A percentile compares a stretch with the other conserved stretches of the same genome.
These are phyloP conservation scores for Backusella morwellensis DNA, from an alignment of 192 early-diverging fungal genomes.

Conservation along the genomic window DNA sequence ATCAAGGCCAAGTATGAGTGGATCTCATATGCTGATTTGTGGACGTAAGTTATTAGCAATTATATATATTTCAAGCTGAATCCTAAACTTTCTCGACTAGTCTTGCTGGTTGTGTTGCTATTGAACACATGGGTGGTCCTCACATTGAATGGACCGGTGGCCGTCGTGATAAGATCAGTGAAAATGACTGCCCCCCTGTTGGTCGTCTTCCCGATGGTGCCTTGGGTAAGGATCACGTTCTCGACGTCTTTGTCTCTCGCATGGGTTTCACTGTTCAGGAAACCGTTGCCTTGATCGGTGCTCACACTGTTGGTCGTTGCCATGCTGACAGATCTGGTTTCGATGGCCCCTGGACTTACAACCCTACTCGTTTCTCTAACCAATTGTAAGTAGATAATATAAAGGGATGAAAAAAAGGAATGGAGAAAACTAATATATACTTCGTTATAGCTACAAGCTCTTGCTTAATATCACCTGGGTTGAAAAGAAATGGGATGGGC, in stretches of 20 bases:
- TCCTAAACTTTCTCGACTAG: constrained; percentile 1
- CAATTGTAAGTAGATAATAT: constrained; percentile 39
- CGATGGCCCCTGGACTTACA: constrained; percentile 51
- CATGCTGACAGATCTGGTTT: constrained; percentile 62
- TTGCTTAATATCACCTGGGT: constrained; percentile 32
- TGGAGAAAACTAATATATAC: not conserved
- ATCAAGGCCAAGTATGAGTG: constrained; percentile 60
- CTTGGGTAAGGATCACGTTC: constrained; percentile 52
- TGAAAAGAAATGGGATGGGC: constrained; percentile 38
- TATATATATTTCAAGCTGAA: not conserved
- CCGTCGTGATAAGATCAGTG: constrained; percentile 48
- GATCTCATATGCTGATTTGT: constrained; percentile 74
- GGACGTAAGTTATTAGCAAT: constrained; percentile 46
- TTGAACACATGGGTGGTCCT: constrained; percentile 73
- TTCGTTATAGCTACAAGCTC: constrained; percentile 30
- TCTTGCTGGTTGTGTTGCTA: constrained; percentile 64
- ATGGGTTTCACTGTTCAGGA: constrained; percentile 72
- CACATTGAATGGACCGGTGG: constrained; percentile 59
- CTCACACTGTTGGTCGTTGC: constrained; percentile 65
- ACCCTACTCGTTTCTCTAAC: constrained; percentile 45
- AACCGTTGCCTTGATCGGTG: constrained; percentile 68
- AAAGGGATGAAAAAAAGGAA: not conserved
- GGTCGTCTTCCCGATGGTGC: constrained; percentile 70
- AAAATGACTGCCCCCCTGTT: constrained; percentile 55
- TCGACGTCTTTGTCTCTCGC: constrained; percentile 57